Base-by-base conservation (phyloP, 208 protist genomes). In the Lotmaria passim region DNA sequence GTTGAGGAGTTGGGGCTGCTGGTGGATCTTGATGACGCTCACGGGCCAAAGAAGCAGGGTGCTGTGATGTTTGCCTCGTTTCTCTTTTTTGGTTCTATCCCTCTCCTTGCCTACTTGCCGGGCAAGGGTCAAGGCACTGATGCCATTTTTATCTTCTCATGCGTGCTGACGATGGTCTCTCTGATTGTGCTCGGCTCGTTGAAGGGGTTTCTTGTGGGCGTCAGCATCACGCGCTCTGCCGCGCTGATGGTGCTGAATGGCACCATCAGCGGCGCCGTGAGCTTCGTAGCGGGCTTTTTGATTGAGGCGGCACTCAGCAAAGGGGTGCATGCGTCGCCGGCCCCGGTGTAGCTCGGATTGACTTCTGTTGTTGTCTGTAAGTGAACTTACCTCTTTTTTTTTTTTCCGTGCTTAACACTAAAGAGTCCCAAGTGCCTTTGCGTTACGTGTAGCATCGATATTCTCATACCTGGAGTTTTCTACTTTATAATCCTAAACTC, bases 31-130 rank as follows among this genome's bases (percentile, higher is more conserved):
- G 86, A 90, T n/a, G 91, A 97, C 71, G 53, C 60, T 11, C 52
- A 87, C 69, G 83, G 83, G 3, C 90, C 94, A 15, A 79, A 81
- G 46, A 97, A 96, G 71, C 90, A 95, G 57, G 94, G 93, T n/a
- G 36, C 95, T 3, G 93, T 98, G 14, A 98, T 97, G 86, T 98
- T 98, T 67, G 0, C 81, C 14, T 98, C 97, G 0, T 98, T 98
- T 70, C 31, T 98, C 33, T 12, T 96, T 15, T 98, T 98, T 73
- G 97, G 97, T 12, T 67, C 78, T 15, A 62, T 98, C 33, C 96
- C 96, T 21, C 79, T 98, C 15, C 53, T 97, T 43, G 93, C 91
- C 23, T 97, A 97, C 63, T 31, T 93, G 34, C 69, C 78, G 0
- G 86, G 87, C 10, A 81, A 86, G 11, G 90, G 90, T 21, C 73